These are phyloP conservation scores for Myotisia sp. DNA, from an alignment of 2,329 filamentous ascomycete genomes.

Conservation along the genomic window DNA sequence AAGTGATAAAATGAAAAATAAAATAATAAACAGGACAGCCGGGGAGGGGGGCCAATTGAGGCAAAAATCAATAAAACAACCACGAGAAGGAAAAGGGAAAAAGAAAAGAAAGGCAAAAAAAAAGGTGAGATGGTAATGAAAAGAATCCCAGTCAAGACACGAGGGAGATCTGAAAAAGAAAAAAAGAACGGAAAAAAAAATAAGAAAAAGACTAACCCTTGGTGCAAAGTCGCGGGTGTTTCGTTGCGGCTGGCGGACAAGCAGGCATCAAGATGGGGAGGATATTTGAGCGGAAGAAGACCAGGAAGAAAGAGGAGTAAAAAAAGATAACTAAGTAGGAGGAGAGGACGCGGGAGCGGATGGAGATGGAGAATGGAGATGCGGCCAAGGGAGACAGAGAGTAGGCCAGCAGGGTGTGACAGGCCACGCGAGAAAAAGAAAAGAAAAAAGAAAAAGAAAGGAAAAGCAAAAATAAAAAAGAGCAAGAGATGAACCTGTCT, in stretches of 20 bases:
- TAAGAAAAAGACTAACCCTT: background rate
- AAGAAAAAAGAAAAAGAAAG: slow-evolving; percentile 1
- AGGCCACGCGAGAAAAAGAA: background rate
- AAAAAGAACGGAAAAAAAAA: background rate
- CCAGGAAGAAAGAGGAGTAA: background rate
- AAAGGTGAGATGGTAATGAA: slow-evolving; percentile 2
- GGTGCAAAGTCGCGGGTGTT: background rate
- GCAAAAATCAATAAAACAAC: background rate
- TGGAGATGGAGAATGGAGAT: too few species aligned
- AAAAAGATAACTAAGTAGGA: too few species aligned
- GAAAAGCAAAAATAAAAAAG: background rate
- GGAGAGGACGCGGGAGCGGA: too few species aligned
- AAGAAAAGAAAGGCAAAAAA: background rate
- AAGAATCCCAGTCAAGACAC: background rate
- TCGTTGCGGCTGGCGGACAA: background rate
- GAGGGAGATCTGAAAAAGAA: too few species aligned
- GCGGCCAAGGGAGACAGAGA: too few species aligned
- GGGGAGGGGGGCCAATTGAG: background rate
- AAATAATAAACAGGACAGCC: background rate
- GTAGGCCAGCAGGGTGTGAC: slow-evolving; percentile 2
- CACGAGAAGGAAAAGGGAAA: background rate
- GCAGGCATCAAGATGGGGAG: background rate
- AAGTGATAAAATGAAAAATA: too few species aligned
- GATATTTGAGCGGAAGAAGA: too few species aligned
- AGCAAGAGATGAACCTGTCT: background rate